These are phyloP conservation scores for Coemansia sp. DNA, from an alignment of 192 early-diverging fungal genomes.

Conservation along the genomic window DNA sequence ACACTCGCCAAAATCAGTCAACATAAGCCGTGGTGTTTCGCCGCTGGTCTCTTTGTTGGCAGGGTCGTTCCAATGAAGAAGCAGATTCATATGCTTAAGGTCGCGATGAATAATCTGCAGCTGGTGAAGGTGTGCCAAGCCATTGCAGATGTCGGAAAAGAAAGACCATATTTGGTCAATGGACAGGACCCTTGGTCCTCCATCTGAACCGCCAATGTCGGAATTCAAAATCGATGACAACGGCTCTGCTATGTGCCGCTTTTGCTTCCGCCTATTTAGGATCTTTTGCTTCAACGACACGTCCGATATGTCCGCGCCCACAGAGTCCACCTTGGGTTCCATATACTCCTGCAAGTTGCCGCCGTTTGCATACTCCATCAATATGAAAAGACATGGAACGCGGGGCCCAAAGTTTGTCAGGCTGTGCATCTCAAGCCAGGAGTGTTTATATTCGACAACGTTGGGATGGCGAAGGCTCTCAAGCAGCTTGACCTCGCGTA, in stretches of 20 bases:
- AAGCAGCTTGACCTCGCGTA: constrained; percentile 91
- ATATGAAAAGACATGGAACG: constrained; percentile 91
- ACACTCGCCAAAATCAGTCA: constrained; percentile 98
- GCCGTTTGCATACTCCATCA: constrained; percentile 95
- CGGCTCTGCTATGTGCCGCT: constrained; percentile 4
- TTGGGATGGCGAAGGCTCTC: constrained; percentile 90
- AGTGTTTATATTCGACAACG: constrained; percentile 94
- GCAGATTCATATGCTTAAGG: constrained; percentile 90
- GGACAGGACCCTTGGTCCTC: constrained; percentile 47
- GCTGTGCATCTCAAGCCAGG: constrained; percentile 88
- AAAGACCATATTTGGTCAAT: constrained; percentile 80
- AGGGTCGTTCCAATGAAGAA: constrained; percentile 71
- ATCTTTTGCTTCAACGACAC: constrained; percentile 35
- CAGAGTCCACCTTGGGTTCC: constrained; percentile 23
- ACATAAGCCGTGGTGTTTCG: constrained; percentile 74
- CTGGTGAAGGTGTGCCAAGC: constrained; percentile 84
- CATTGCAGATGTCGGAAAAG: constrained; percentile 91
- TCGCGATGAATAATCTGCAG: constrained; percentile 92
- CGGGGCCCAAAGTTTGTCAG: constrained; percentile 73
- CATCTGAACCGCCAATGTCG: not conserved
- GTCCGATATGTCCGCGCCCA: constrained; percentile 5
- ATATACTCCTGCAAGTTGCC: constrained; percentile 96
- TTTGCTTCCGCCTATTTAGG: constrained; percentile 31
- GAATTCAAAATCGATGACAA: not conserved
- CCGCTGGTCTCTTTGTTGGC: constrained; percentile 29